phyloP scores from a whole-genome alignment of 768 basidiomycete genomes.

The Lepiota subincarnata region DNA sequence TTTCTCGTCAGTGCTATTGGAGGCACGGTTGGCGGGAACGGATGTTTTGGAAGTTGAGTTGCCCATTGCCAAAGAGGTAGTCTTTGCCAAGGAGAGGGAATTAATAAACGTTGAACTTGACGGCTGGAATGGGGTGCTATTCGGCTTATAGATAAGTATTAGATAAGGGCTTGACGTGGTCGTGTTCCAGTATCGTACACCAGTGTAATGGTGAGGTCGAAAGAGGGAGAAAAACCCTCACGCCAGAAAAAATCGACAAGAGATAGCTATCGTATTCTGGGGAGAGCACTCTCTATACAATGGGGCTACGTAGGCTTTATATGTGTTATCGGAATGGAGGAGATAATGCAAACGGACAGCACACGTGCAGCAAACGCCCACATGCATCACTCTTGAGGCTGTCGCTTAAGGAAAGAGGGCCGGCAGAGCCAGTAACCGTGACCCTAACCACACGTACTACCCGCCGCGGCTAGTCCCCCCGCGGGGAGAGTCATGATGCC shows the following conservation, averaged over 20 bases:
- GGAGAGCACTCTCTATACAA: too few species aligned
- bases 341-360: too few species aligned
- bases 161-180: conserved; percentile 1
- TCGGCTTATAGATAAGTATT: neutral
- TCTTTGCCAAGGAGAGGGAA: neutral
- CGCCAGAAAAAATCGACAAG: too few species aligned
- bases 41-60: conserved; percentile 27
- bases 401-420: too few species aligned
- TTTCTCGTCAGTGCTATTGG: conserved; percentile 29
- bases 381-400: neutral
- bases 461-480: too few species aligned
- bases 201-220: too few species aligned
- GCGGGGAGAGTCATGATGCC: neutral
- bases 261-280: too few species aligned
- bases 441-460: too few species aligned
- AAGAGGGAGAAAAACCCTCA: too few species aligned
- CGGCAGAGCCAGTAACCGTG: too few species aligned
- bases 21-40: conserved; percentile 19
- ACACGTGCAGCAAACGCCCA: neutral
- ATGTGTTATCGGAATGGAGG: too few species aligned
- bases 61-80: conserved; percentile 22
- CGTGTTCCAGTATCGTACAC: neutral
- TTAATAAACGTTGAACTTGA: neutral
- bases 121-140: neutral
- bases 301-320: too few species aligned